These are phyloP conservation scores for Penicillium parvum DNA, from an alignment of 495 filamentous ascomycete species.

Conservation along the genomic window DNA sequence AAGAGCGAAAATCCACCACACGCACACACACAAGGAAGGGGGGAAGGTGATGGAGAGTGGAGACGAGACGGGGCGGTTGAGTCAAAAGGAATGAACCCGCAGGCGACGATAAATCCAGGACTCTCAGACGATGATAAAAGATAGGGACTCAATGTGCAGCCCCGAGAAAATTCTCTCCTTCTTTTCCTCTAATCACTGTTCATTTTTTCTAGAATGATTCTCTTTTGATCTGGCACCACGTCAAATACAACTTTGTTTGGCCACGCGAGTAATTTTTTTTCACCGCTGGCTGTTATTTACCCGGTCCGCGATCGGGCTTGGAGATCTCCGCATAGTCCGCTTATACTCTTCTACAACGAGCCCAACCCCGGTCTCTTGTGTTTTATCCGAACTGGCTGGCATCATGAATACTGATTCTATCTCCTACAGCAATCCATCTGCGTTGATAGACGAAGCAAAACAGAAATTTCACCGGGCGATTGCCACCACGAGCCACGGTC, in stretches of 20 bases:
- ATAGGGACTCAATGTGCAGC: conserved; percentile 2
- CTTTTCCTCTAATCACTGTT: background rate
- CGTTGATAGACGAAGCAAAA: too few species aligned
- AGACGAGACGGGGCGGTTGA: conserved; percentile 21
- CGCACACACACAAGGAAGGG: conserved; percentile 16
- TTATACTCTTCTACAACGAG: conserved; percentile 1
- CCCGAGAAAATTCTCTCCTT: conserved; percentile 3
- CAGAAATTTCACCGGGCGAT: too few species aligned
- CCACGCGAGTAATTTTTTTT: conserved; percentile 20
- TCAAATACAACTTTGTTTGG: conserved; percentile 5
- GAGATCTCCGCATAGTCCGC: conserved; percentile 18
- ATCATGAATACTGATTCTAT: too few species aligned
- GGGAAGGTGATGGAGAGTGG: conserved; percentile 17
- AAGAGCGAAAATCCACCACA: conserved; percentile 11
- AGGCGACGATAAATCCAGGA: conserved; percentile 1
- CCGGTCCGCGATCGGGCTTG: conserved; percentile 18
- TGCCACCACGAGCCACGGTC: conserved; percentile 14
- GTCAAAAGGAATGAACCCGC: conserved; percentile 24
- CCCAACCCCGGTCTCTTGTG: too few species aligned
- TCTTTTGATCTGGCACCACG: too few species aligned
- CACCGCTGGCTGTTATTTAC: conserved; percentile 20
- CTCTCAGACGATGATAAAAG: too few species aligned
- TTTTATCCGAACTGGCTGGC: background rate
- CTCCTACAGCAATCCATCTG: too few species aligned
- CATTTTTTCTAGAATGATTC: too few species aligned